A percentile compares a stretch with the other conserved stretches of the same genome.
Conservation (phyloP, 2,329 filamentous ascomycete genomes). For the Waltergamsia citrina region DNA sequence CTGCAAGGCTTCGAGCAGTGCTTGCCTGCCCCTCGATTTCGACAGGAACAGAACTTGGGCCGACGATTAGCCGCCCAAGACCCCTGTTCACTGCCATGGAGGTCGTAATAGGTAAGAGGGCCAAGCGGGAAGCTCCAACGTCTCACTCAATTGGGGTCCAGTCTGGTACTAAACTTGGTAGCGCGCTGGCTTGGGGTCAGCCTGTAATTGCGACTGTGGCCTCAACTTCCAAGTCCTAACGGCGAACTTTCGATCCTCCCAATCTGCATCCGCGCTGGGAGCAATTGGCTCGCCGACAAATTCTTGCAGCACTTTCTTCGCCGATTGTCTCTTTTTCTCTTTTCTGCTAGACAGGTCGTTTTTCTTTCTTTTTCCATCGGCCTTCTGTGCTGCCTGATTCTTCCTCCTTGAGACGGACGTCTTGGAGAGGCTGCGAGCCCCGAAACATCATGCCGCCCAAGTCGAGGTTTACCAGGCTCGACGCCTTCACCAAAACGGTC, state of each 20-base stretch:
- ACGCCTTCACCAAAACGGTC: constrained; percentile 98
- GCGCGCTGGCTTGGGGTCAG: no score
- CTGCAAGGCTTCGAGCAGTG: no score
- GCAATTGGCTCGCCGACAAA: constrained; percentile 1
- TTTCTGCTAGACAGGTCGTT: no score
- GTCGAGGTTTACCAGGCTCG: constrained; percentile 90
- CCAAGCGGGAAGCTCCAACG: not conserved
- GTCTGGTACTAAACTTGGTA: not conserved
- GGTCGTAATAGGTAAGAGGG: no score
- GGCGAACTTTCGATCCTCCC: constrained; percentile 3
- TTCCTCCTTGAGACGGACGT: not conserved
- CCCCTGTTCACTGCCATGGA: no score
- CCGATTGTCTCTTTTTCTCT: not conserved
- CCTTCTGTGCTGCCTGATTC: not conserved
- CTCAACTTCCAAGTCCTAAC: constrained; percentile 11
- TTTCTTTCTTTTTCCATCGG: not conserved
- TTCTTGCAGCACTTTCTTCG: not conserved
- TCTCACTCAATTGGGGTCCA: not conserved
- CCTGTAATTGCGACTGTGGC: constrained; percentile 24
- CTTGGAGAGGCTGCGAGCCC: not conserved
- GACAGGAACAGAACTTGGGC: no score
- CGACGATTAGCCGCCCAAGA: no score
- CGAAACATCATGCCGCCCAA: constrained; percentile 64
- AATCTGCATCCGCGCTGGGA: constrained; percentile 1
- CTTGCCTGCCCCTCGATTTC: no score